Percentiles rank a stretch among this genome's conserved stretches.
Evolutionary conservation across 2,329 filamentous ascomycete species (phyloP).

Genomic region (Elsinoe fawcettii): DNA sequence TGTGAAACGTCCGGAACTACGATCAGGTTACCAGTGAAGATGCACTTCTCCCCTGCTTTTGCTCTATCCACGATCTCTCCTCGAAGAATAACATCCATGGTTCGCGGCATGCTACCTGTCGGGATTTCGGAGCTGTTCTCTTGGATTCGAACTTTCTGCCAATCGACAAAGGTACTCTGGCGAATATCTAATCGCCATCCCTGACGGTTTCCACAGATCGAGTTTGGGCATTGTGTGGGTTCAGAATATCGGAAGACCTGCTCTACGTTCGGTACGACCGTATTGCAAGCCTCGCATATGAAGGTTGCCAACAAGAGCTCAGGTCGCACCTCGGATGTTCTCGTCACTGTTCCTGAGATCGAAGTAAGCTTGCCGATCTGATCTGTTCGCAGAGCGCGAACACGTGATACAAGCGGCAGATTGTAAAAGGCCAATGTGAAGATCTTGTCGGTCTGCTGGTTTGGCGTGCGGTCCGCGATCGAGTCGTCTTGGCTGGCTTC

Average conservation of each 20-base stretch:
- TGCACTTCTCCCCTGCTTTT: slow-evolving; percentile 95
- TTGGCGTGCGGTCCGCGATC: slow-evolving; percentile 64
- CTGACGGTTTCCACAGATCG: slow-evolving; percentile 74
- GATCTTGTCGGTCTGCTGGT: slow-evolving; percentile 94
- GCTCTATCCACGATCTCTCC: slow-evolving; percentile 97
- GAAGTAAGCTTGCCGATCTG: slow-evolving; percentile 91
- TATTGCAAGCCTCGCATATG: slow-evolving; percentile 78
- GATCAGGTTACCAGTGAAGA: slow-evolving; percentile 93
- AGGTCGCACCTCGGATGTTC: slow-evolving; percentile 92
- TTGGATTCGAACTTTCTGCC: slow-evolving; percentile 97
- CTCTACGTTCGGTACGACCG: slow-evolving; percentile 80
- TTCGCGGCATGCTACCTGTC: slow-evolving; percentile 95
- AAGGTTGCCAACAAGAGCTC: slow-evolving; percentile 91
- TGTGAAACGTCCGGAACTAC: slow-evolving; percentile 97
- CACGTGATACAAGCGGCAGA: slow-evolving; percentile 74
- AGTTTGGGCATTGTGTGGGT: slow-evolving; percentile 88
- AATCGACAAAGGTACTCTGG: slow-evolving; percentile 96
- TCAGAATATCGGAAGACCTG: slow-evolving; percentile 98
- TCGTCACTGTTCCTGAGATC: slow-evolving; percentile 91
- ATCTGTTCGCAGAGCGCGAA: slow-evolving; percentile 75
- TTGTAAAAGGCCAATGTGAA: slow-evolving; percentile 94
- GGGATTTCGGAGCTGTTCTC: slow-evolving; percentile 98
- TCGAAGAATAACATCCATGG: slow-evolving; percentile 91
- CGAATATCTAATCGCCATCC: slow-evolving; percentile 97
- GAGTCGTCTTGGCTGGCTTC: slow-evolving; percentile 52